Evolutionary conservation across 2,329 filamentous ascomycete genomes (phyloP).

Genomic region (Colletotrichum godetiae): DNA sequence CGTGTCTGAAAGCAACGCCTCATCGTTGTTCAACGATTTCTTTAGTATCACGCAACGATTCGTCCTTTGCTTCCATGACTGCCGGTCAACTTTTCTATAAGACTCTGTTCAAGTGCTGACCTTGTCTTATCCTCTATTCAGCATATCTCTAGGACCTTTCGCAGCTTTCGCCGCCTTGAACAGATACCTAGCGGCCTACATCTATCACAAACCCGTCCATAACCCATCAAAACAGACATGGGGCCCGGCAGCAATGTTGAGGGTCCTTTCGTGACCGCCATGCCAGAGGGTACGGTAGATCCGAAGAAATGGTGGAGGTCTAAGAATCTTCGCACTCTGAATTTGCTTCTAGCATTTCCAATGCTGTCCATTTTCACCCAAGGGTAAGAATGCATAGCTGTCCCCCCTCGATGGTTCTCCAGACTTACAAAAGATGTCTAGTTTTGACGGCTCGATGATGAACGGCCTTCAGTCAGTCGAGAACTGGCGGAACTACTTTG

Average conservation of each 20-base stretch:
- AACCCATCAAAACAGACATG: not conserved
- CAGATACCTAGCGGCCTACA: no score
- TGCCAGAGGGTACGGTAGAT: not conserved
- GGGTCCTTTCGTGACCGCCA: not conserved
- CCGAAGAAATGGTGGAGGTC: not conserved
- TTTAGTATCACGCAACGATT: not conserved
- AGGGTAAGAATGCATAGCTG: not conserved
- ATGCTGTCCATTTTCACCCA: not conserved
- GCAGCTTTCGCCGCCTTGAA: no score
- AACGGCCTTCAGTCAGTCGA: conserved; percentile 56
- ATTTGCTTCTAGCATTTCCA: not conserved
- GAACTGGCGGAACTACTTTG: conserved; percentile 54
- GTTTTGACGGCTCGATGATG: conserved; percentile 49
- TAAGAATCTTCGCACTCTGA: not conserved
- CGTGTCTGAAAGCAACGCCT: not conserved
- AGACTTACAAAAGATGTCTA: not conserved
- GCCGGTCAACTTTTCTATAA: not conserved
- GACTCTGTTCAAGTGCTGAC: no score
- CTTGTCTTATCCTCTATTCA: no score
- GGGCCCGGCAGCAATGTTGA: not conserved
- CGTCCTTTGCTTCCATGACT: not conserved
- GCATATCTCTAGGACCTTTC: no score
- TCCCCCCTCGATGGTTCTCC: no score
- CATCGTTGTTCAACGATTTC: not conserved
- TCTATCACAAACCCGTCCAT: no score